Conservation (phyloP, 768 basidiomycete species). For the Artomyces pyxidatus region DNA sequence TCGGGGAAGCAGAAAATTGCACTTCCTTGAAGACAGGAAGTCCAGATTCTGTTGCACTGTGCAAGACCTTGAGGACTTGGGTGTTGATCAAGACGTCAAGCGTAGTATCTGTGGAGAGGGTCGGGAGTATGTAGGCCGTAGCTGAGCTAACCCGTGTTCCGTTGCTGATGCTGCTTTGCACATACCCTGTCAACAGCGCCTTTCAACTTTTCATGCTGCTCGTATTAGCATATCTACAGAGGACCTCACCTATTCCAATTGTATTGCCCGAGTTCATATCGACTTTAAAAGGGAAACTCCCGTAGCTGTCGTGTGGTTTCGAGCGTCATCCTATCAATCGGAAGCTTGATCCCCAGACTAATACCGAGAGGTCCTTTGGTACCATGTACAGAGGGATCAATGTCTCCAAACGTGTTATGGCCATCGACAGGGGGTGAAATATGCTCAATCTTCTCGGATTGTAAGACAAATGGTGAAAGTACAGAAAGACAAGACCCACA, state of each 20-base stretch:
- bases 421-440: slow-evolving; percentile 30
- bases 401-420: slow-evolving; percentile 31
- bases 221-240: no score
- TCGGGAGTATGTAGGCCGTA: slow-evolving; percentile 2
- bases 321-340: slow-evolving; percentile 27
- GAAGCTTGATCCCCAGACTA: neutral
- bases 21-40: slow-evolving; percentile 1
- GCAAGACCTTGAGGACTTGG: neutral
- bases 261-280: slow-evolving; percentile 37
- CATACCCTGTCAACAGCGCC: no score
- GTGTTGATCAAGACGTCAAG: slow-evolving; percentile 4
- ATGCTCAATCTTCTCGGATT: slow-evolving; percentile 22
- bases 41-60: neutral
- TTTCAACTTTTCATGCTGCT: no score
- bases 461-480: neutral
- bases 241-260: slow-evolving; percentile 31
- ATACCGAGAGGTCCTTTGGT: slow-evolving; percentile 25
- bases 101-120: neutral
- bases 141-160: slow-evolving; percentile 6
- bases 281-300: slow-evolving; percentile 32
- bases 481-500: neutral
- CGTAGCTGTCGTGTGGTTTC: slow-evolving; percentile 27
- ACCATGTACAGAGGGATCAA: slow-evolving; percentile 30
- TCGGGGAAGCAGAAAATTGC: neutral
- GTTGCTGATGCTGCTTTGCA: neutral